phyloP scores from a whole-genome alignment of 2,329 filamentous ascomycete species.

The Penicillium aurantiogriseum region DNA sequence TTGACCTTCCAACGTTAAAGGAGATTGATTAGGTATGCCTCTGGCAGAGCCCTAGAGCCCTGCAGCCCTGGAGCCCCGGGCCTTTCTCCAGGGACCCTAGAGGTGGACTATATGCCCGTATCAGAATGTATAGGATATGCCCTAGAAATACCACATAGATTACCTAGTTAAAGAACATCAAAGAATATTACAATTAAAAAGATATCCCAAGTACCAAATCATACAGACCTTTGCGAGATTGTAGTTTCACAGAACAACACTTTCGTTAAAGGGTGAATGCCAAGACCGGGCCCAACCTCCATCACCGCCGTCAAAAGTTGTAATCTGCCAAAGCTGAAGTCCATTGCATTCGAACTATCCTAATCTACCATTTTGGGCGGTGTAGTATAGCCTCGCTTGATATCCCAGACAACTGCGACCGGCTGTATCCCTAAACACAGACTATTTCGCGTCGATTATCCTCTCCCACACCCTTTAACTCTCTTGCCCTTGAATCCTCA shows the following conservation, averaged over 20 bases:
- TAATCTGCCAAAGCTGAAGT: background rate
- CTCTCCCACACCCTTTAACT: background rate
- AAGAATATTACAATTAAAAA: background rate
- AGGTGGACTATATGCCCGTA: background rate
- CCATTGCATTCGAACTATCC: background rate
- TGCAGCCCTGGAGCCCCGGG: background rate
- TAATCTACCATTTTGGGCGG: background rate
- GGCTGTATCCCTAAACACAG: background rate
- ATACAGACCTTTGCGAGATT: background rate
- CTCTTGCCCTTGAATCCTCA: background rate
- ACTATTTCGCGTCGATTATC: background rate
- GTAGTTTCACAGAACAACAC: background rate
- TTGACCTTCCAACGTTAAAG: background rate
- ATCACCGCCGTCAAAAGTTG: slow-evolving; percentile 3
- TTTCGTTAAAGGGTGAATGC: background rate
- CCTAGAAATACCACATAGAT: too few relatives aligned
- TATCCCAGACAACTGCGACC: background rate
- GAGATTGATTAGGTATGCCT: too few relatives aligned
- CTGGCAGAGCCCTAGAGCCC: too few relatives aligned
- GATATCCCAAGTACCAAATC: background rate
- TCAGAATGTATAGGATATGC: background rate
- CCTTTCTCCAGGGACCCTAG: background rate
- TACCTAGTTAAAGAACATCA: too few relatives aligned
- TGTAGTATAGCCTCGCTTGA: background rate
- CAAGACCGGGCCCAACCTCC: slow-evolving; percentile 8